Percentiles rank a stretch among this genome's conserved stretches.
Evolutionary conservation across 805 yeast genomes (phyloP).

Genomic region (Saccharomycopsis fodiens): DNA sequence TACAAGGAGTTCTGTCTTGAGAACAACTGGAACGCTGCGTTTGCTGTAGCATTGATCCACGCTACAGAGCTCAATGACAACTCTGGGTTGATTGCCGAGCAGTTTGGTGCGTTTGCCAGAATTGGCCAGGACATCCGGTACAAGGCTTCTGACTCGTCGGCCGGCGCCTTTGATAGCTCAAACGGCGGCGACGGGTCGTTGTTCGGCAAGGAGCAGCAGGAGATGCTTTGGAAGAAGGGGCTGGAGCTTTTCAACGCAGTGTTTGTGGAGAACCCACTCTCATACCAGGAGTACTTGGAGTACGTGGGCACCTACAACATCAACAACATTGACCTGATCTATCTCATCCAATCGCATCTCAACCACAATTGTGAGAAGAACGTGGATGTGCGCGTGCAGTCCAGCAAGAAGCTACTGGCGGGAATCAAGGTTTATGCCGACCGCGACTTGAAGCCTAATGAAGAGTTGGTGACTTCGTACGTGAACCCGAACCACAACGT

Average conservation of each 20-base stretch:
- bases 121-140: conserved; percentile 62
- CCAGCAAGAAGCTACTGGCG: conserved; percentile 30
- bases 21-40: conserved; percentile 63
- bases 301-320: conserved; percentile 69
- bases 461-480: conserved; percentile 63
- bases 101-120: conserved; percentile 57
- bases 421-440: conserved; percentile 58
- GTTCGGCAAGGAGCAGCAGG: conserved; percentile 49
- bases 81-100: conserved; percentile 32
- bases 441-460: conserved; percentile 50
- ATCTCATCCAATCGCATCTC: conserved; percentile 56
- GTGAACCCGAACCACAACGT: conserved; percentile 60
- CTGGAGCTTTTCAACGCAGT: conserved; percentile 41
- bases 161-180: conserved; percentile 42
- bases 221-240: conserved; percentile 53
- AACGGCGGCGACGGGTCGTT: conserved; percentile 44
- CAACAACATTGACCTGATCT: conserved; percentile 62
- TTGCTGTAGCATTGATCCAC: conserved; percentile 51
- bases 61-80: conserved; percentile 39
- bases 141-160: conserved; percentile 43
- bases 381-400: conserved; percentile 42
- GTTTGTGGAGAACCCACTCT: conserved; percentile 30
- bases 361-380: conserved; percentile 77
- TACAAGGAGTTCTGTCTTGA: conserved; percentile 56
- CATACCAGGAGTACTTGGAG: conserved; percentile 48